Evolutionary conservation across 306 rosid genomes (phyloP).

Genomic region (Cucurbita argyrosperma): DNA sequence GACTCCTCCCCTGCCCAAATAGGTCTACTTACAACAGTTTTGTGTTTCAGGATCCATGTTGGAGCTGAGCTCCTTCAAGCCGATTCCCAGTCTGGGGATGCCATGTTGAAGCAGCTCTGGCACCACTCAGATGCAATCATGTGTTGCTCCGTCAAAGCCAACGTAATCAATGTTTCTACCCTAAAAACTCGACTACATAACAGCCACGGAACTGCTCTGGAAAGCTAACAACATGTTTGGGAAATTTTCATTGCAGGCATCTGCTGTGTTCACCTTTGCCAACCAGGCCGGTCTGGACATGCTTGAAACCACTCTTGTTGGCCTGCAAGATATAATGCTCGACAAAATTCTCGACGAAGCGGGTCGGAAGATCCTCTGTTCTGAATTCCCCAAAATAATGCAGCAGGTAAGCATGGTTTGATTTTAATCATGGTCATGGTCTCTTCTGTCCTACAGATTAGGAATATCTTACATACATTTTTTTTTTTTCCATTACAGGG

Average conservation of each 20-base stretch:
- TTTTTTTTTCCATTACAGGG: constrained; percentile 35
- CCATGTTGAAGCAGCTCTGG: constrained; percentile 86
- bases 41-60: constrained; percentile 43
- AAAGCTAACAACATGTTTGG: not conserved
- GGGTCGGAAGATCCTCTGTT: constrained; percentile 74
- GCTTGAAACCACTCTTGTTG: constrained; percentile 92
- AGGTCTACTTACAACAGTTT: not conserved
- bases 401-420: constrained; percentile 44
- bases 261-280: constrained; percentile 84
- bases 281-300: constrained; percentile 96
- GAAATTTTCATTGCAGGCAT: constrained; percentile 39
- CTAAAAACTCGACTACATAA: not conserved
- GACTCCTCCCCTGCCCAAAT: not conserved
- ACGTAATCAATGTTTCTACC: constrained; percentile 17
- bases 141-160: constrained; percentile 86
- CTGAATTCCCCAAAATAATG: constrained; percentile 91
- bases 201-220: not conserved
- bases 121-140: constrained; percentile 78
- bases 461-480: not conserved
- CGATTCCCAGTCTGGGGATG: constrained; percentile 50
- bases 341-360: constrained; percentile 87
- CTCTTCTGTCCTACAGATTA: not conserved
- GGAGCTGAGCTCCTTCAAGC: constrained; percentile 51
- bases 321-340: constrained; percentile 90
- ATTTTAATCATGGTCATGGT: not conserved